phyloP scores from a whole-genome alignment of 371 early-diverging fungal species.

The Lichtheimia hyalospora region DNA sequence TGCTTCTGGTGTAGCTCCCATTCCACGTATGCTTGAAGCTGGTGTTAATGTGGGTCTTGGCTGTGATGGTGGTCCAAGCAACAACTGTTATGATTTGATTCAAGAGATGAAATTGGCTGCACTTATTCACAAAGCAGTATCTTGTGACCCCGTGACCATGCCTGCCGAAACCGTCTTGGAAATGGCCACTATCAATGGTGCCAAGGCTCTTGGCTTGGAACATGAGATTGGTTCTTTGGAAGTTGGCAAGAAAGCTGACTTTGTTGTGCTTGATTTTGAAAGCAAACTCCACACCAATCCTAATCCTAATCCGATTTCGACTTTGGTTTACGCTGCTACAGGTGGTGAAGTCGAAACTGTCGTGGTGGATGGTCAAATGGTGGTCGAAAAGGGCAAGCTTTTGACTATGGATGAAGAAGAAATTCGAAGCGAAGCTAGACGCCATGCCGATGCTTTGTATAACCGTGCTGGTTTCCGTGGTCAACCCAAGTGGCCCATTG shows the following conservation, averaged over 20 bases:
- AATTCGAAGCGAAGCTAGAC: conserved; percentile 13
- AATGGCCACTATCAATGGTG: conserved; percentile 31
- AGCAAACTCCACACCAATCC: conserved; percentile 23
- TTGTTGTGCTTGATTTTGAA: conserved; percentile 24
- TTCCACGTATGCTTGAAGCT: conserved; percentile 18
- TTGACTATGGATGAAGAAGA: conserved; percentile 23
- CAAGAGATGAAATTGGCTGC: conserved; percentile 28
- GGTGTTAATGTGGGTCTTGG: conserved; percentile 23
- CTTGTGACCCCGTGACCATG: conserved; percentile 21
- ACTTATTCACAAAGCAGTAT: conserved; percentile 21
- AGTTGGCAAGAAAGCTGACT: conserved; percentile 26
- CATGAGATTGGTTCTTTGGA: conserved; percentile 26
- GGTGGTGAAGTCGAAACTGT: conserved; percentile 22
- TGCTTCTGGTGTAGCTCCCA: conserved; percentile 22
- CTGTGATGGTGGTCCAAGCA: conserved; percentile 24
- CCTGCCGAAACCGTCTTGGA: conserved; percentile 25
- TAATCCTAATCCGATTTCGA: conserved; percentile 10
- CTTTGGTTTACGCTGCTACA: conserved; percentile 19
- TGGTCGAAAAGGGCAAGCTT: conserved; percentile 20
- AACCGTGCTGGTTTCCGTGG: conserved; percentile 19
- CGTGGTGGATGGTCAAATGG: conserved; percentile 19
- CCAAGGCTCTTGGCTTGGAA: conserved; percentile 25
- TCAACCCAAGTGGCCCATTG: conserved; percentile 25
- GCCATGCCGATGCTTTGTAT: conserved; percentile 20
- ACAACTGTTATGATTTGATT: conserved; percentile 22